Evolutionary conservation across 1,284 basidiomycete genomes (phyloP), one percentile per base, ranked within the genome.

Genomic region (Fomitopsis schrenkii): DNA sequence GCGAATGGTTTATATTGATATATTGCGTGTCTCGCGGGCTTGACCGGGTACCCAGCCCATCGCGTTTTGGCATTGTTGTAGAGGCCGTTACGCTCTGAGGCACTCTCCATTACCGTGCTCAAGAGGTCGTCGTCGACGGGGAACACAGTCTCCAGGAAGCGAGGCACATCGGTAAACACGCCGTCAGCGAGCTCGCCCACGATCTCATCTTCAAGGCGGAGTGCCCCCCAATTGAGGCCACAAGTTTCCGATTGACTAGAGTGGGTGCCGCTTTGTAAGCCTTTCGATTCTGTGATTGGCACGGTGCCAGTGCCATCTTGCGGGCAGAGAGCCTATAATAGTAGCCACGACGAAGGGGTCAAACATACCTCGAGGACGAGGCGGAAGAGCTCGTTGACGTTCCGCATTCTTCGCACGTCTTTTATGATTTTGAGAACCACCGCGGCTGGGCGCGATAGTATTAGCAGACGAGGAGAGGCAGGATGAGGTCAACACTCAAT

Each of bases 41-140:
- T 1, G 67, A 12, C 62, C 55, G 80, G 80, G n/a, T 35, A 53
- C 1, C 7, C n/a, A 15, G 12, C 4, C 50, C 50, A 53, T 9
- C 15, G 35, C n/a, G 17, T 35, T 14, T 17, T 17, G 15, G 15
- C 6, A 5, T 17, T n/a, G 14, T 7, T 17, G n/a, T 53, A 33
- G 2, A 15, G 28, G 10, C 0, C 28, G 5, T 35, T 17, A n/a
- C 1, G 30, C 17, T 36, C n/a, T 15, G n/a, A n/a, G 3, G 30
- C 15, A 4, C 2, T 36, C 30, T 26, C n/a, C 12, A 35, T 14
- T 8, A 53, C 28, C 15, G 28, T 36, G 6, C 30, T 30, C 8
- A 36, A 26, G 14, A 52, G 28, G 22, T 33, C 30, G 15, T n/a
- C 14, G 7, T 26, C 5, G 3, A 53, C 50, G 35, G 28, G 26